A percentile compares a stretch with the other conserved stretches of the same genome.
phyloP scores from a whole-genome alignment of 2,329 filamentous ascomycete species.

The Aspergillus sp. region DNA sequence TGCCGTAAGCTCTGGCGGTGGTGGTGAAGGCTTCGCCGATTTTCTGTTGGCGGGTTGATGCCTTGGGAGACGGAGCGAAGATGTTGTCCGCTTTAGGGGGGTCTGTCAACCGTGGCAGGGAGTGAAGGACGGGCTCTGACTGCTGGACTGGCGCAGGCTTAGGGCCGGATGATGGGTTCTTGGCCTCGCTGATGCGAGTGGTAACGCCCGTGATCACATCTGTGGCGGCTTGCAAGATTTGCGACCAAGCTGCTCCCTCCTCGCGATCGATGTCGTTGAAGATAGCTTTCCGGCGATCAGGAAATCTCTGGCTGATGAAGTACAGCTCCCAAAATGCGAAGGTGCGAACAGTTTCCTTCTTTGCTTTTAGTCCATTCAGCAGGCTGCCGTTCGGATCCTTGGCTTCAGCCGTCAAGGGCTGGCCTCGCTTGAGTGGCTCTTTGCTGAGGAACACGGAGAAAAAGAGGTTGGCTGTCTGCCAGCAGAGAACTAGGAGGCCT shows the following conservation, averaged over 20 bases:
- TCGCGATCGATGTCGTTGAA: constrained; percentile 85
- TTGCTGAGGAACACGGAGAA: constrained; percentile 81
- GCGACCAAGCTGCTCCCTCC: constrained; percentile 77
- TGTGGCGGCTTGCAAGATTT: constrained; percentile 71
- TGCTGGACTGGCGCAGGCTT: constrained; percentile 47
- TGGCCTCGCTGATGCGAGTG: constrained; percentile 65
- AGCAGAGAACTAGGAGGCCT: constrained; percentile 68
- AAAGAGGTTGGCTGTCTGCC: constrained; percentile 73
- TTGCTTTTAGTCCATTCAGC: constrained; percentile 78
- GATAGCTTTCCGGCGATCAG: constrained; percentile 75
- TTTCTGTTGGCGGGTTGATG: constrained; percentile 37
- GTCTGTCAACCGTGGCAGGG: constrained; percentile 54
- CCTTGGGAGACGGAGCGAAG: constrained; percentile 45
- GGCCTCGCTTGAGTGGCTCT: constrained; percentile 79
- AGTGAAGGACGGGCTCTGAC: constrained; percentile 42
- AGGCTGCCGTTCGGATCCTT: constrained; percentile 92
- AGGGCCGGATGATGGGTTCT: constrained; percentile 46
- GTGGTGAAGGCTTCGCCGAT: constrained; percentile 47
- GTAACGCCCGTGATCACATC: constrained; percentile 69
- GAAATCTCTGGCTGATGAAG: constrained; percentile 73
- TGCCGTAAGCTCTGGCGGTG: constrained; percentile 50
- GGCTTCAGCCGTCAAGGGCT: constrained; percentile 79
- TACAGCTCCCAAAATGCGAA: constrained; percentile 92
- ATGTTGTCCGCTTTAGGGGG: constrained; percentile 53
- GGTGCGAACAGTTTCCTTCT: constrained; percentile 74